Conservation (phyloP, 2,329 filamentous ascomycete species). For the Fusarium keratoplasticum region DNA sequence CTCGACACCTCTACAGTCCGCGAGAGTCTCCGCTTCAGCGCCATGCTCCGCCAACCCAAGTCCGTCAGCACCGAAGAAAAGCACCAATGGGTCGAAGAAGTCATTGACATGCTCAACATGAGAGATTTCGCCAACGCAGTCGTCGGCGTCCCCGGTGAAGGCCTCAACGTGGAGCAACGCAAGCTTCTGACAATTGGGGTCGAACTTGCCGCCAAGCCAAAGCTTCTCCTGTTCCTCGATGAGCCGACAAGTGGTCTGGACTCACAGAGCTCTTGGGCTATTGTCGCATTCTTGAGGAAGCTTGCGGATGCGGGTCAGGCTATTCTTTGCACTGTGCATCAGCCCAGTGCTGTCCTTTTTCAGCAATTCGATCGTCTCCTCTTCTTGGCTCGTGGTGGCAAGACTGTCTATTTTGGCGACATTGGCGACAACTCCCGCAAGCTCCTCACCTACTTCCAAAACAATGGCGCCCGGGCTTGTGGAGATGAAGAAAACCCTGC, state of each 20-base stretch:
- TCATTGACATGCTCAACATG: slow-evolving; percentile 43
- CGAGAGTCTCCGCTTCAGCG: slow-evolving; percentile 66
- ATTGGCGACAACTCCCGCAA: slow-evolving; percentile 66
- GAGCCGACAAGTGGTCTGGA: background rate
- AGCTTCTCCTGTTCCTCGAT: background rate
- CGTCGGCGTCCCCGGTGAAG: background rate
- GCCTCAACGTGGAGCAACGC: background rate
- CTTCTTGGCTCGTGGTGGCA: slow-evolving; percentile 50
- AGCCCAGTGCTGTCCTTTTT: background rate
- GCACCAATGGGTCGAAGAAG: slow-evolving; percentile 70
- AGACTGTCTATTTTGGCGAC: slow-evolving; percentile 69
- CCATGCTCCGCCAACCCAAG: slow-evolving; percentile 67
- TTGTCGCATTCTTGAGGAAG: background rate
- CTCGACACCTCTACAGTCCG: slow-evolving; percentile 66
- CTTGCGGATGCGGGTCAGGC: background rate
- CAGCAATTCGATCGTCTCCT: slow-evolving; percentile 58
- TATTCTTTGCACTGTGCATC: background rate
- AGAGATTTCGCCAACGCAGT: background rate
- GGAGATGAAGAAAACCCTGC: slow-evolving; percentile 72
- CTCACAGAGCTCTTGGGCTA: background rate
- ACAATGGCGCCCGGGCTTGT: slow-evolving; percentile 68
- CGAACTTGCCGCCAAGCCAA: background rate
- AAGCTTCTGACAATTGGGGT: background rate
- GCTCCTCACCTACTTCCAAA: slow-evolving; percentile 69
- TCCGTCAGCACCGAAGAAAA: slow-evolving; percentile 67